Evolutionary conservation across 2,329 filamentous ascomycete species (phyloP), one percentile per base, ranked within the genome.

Genomic region (Penicillium sp.): DNA sequence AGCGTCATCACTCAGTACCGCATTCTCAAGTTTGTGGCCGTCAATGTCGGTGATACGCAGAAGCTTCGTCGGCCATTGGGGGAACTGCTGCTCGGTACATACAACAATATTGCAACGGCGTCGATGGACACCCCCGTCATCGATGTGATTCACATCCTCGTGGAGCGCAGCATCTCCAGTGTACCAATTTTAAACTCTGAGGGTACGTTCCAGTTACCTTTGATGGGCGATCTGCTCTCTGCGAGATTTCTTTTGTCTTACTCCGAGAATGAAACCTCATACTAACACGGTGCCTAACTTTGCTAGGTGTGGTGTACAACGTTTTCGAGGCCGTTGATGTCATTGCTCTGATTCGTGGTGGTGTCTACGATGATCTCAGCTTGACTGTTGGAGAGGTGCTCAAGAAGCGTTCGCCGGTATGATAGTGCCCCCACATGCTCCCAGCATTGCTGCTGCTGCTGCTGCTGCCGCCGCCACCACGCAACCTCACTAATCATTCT

Each of bases 271-370:
- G 6, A 11, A 3, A 24, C 1, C 13, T 5, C 5, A 26, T 29
- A 25, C 39, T 47, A 18, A 49, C 13, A 32, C 29, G 3, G 29
- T 4, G 41, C 60, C 6, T 26, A 8, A n/a, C 3, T 13, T 39
- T 1, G 12, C 9, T 29, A 81, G 82, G 81, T 43, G 75, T 81
- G 29, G 83, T 98, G 0, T 81, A 97, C 54, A 98, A 98, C 63
- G 90, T 97, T 9, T 98, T 98, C 63, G 94, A 98, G 72, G 88
- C 93, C 1, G 90, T 98, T 43, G 93, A 98, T 69, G 90, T 98
- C 51, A 95, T 98, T 58, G 86, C 90, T 0, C 84, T 95, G 60
- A 95, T 98, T 71, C 95, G 94, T 70, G 90, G 89, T 24, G 90
- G 90, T 18, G 83, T 83, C 33, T 97, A 97, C 64, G 93, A 97